Evolutionary conservation across 805 yeast genomes (phyloP).

Genomic region (Yarrowia sp.): DNA sequence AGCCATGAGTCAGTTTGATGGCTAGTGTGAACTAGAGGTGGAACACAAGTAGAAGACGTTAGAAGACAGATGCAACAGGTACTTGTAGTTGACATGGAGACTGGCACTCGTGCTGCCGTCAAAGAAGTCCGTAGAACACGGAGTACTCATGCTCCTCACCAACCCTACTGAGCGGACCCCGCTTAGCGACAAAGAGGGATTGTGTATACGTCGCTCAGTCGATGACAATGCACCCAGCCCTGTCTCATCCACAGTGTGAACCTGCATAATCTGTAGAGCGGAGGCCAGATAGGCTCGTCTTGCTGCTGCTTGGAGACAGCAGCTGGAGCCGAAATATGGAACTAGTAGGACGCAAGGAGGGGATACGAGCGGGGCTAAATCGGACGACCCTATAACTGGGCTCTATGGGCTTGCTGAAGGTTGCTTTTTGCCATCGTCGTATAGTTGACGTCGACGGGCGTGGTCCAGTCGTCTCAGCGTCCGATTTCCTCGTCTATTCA

Average conservation of each 20-base stretch:
- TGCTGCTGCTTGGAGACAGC: neutral
- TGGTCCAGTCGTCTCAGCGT: no score
- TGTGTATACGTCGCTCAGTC: neutral
- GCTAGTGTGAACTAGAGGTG: neutral
- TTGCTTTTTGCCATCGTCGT: neutral
- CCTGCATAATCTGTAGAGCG: slow-evolving; percentile 20
- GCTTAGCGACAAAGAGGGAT: slow-evolving; percentile 12
- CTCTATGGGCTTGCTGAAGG: neutral
- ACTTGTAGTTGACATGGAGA: no score
- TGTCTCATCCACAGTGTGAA: slow-evolving; percentile 17
- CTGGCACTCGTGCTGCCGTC: no score
- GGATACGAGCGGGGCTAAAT: slow-evolving; percentile 7
- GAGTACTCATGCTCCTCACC: neutral
- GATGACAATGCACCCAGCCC: slow-evolving; percentile 26
- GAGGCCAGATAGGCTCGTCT: slow-evolving; percentile 6
- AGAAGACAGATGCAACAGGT: no score
- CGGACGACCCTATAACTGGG: no score
- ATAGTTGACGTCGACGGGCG: neutral
- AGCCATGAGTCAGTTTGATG: neutral
- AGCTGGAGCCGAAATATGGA: slow-evolving; percentile 17
- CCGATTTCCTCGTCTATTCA: neutral
- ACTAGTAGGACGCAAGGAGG: slow-evolving; percentile 15
- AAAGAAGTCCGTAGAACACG: neutral
- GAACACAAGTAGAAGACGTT: neutral
- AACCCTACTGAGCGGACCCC: slow-evolving; percentile 1